Percentiles rank a stretch among this genome's conserved stretches.
phyloP scores from a whole-genome alignment of 2,329 filamentous ascomycete genomes.

The Zasmidium citrigriseum region DNA sequence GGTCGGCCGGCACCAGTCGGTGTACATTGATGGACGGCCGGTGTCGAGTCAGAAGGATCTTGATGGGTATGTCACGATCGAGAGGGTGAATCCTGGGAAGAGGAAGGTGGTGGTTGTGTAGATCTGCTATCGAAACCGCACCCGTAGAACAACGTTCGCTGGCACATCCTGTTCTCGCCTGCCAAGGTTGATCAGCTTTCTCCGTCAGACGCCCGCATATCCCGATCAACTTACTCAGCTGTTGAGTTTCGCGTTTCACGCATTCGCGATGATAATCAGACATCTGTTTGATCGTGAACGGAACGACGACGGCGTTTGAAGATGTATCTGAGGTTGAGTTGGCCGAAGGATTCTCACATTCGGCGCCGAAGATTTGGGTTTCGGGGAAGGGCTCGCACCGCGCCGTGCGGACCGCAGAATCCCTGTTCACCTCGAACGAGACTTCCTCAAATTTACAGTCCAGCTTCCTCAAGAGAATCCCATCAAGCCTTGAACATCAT shows the following conservation, averaged over 20 bases:
- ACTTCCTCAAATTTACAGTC: not conserved
- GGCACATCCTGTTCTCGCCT: too few relatives aligned
- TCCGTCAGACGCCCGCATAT: too few relatives aligned
- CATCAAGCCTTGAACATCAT: slow-evolving; percentile 13
- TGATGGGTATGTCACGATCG: not conserved
- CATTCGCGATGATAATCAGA: too few relatives aligned
- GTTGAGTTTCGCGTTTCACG: too few relatives aligned
- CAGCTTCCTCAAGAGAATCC: not conserved
- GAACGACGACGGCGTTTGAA: too few relatives aligned
- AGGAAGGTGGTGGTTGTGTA: not conserved
- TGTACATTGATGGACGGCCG: not conserved
- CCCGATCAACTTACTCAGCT: too few relatives aligned
- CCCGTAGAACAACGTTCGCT: too few relatives aligned
- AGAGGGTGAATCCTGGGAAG: not conserved
- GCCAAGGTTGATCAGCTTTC: too few relatives aligned
- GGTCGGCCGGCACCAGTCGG: not conserved
- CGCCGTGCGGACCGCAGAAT: not conserved
- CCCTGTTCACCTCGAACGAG: not conserved
- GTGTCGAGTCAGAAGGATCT: not conserved
- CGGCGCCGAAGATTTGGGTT: not conserved
- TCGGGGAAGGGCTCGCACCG: too few relatives aligned
- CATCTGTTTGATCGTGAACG: too few relatives aligned
- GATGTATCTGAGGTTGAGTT: too few relatives aligned
- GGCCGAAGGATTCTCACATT: too few relatives aligned
- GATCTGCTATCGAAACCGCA: not conserved